These are phyloP conservation scores for Scleroderma citrinum DNA, from an alignment of 768 basidiomycete genomes.

Conservation along the genomic window DNA sequence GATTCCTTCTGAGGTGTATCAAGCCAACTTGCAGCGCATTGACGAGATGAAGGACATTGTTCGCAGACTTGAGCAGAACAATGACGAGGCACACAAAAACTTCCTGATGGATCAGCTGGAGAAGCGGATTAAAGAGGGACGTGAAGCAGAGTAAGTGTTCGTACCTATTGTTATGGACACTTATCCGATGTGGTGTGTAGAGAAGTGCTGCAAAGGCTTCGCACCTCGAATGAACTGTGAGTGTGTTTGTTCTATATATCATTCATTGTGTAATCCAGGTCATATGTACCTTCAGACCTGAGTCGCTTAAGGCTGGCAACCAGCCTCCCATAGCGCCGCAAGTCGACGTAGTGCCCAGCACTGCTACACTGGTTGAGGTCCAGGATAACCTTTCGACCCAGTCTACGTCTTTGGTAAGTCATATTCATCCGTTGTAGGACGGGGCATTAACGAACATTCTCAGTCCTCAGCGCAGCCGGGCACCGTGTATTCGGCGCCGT, in stretches of 20 bases:
- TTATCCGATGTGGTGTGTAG: slow-evolving; percentile 9
- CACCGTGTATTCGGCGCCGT: not conserved
- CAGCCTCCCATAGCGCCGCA: slow-evolving; percentile 2
- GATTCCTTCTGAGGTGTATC: slow-evolving; percentile 16
- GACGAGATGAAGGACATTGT: slow-evolving; percentile 26
- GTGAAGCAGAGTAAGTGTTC: slow-evolving; percentile 38
- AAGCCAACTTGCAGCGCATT: slow-evolving; percentile 19
- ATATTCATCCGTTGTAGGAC: not conserved
- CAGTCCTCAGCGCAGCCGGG: not conserved
- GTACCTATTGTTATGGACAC: not conserved
- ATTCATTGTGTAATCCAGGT: not conserved
- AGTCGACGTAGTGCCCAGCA: slow-evolving; percentile 24
- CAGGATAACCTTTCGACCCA: slow-evolving; percentile 10
- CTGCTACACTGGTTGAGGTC: slow-evolving; percentile 32
- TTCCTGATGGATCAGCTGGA: slow-evolving; percentile 30
- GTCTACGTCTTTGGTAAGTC: slow-evolving; percentile 12
- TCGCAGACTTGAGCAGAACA: slow-evolving; percentile 29
- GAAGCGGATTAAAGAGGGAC: slow-evolving; percentile 36
- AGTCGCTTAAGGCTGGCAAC: slow-evolving; percentile 11
- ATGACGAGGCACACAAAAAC: slow-evolving; percentile 36
- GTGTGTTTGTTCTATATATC: slow-evolving; percentile 1
- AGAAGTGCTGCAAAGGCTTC: slow-evolving; percentile 16
- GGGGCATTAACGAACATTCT: slow-evolving; percentile 4
- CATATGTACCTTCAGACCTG: slow-evolving; percentile 8
- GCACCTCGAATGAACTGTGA: slow-evolving; percentile 10